phyloP scores from a whole-genome alignment of 2,329 filamentous ascomycete species.

The Mycosphaerelloides madeirae region DNA sequence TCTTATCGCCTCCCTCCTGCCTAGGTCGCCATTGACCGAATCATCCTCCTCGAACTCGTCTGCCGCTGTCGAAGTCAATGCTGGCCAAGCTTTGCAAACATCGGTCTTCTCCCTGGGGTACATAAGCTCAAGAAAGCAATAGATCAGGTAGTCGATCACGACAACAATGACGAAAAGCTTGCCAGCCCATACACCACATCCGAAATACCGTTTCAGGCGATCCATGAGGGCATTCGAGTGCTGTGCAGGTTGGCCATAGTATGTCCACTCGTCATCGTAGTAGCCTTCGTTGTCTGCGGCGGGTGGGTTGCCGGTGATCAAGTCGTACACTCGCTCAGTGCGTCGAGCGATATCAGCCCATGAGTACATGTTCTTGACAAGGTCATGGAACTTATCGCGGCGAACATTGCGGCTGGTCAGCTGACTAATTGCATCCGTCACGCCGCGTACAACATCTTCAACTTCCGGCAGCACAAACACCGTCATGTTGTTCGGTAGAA shows the following conservation, averaged over 20 bases:
- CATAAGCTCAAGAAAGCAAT: slow-evolving; percentile 79
- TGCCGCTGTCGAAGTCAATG: background rate
- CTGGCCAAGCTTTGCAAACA: slow-evolving; percentile 82
- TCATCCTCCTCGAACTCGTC: slow-evolving; percentile 9
- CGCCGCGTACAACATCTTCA: slow-evolving; percentile 86
- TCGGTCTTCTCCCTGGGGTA: slow-evolving; percentile 84
- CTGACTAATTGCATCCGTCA: slow-evolving; percentile 80
- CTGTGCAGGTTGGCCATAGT: slow-evolving; percentile 50
- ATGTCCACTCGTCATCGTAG: slow-evolving; percentile 65
- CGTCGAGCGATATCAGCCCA: slow-evolving; percentile 94
- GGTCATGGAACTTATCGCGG: slow-evolving; percentile 91
- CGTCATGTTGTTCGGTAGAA: slow-evolving; percentile 93
- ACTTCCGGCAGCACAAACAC: slow-evolving; percentile 96
- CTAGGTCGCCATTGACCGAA: slow-evolving; percentile 7
- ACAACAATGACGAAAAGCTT: slow-evolving; percentile 95
- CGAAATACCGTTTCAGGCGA: slow-evolving; percentile 91
- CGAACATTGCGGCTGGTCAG: slow-evolving; percentile 69
- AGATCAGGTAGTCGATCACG: slow-evolving; percentile 88
- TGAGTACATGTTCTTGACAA: slow-evolving; percentile 97
- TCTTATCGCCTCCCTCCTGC: background rate
- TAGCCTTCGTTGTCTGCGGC: slow-evolving; percentile 66
- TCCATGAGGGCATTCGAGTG: slow-evolving; percentile 92
- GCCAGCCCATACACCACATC: slow-evolving; percentile 96
- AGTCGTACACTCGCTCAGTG: slow-evolving; percentile 91
- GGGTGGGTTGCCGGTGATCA: slow-evolving; percentile 79